Conservation (phyloP, 495 filamentous ascomycete genomes). For the Tuber brumale region DNA sequence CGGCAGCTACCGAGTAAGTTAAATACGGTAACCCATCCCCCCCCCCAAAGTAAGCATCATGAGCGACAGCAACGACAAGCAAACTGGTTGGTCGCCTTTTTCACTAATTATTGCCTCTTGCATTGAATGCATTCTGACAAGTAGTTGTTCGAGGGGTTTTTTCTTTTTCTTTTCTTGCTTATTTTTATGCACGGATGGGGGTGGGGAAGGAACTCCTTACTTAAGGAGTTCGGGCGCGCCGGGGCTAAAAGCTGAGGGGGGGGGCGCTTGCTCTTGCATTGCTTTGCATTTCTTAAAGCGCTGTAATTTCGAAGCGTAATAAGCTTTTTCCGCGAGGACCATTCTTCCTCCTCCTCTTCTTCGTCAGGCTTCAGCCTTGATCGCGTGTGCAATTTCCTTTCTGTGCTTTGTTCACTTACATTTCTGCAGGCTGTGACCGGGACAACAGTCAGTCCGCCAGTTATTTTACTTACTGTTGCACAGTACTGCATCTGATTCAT, state of each 20-base stretch:
- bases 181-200: background rate
- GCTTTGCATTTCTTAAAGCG: background rate
- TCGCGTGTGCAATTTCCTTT: slow-evolving; percentile 1
- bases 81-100: background rate
- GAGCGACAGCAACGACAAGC: background rate
- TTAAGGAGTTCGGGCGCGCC: background rate
- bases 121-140: background rate
- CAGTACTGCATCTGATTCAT: background rate
- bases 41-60: background rate
- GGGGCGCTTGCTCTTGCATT: background rate
- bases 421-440: background rate
- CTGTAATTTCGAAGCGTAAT: background rate
- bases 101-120: background rate
- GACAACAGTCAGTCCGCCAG: background rate
- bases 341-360: background rate
- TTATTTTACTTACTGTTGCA: background rate
- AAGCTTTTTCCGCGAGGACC: background rate
- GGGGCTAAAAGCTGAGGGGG: background rate
- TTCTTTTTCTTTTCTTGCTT: background rate
- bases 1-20: slow-evolving; percentile 1
- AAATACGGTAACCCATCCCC: background rate
- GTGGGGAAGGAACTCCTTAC: background rate
- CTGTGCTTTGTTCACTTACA: background rate
- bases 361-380: background rate
- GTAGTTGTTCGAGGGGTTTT: background rate